Base-by-base conservation (phyloP, 1,139 yeast genomes). In the Spathaspora sp. region DNA sequence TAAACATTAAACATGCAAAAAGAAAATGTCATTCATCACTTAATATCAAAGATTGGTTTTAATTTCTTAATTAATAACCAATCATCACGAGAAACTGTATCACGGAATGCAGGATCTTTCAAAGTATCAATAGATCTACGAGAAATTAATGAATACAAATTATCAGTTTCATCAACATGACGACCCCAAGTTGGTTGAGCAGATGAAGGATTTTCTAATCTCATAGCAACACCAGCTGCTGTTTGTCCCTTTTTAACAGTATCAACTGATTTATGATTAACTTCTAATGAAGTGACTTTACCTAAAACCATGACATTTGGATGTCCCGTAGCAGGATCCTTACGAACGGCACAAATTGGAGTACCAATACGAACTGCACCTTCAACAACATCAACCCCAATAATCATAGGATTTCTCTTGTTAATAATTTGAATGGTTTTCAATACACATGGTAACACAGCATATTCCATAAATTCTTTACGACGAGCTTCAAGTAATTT, bases 121-220 rank as follows among this genome's bases (percentile, higher is more conserved):
- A 93, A 82, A n/a, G 96, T 88, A 65, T 93, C 98, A 60, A 93
- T 91, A 33, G 97, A 87, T 67, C 77, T 86, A 76, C 99, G 84
- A 23, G 95, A 67, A 55, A 93, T 81, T 72, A 87, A 79, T 10
- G 99, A 93, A 71, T 90, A 93, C 63, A 93, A 77, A 47, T 82
- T 79, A 66, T 93, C 99, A 54, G 81, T 76, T 68, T 93, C 99
- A 64, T 90, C 97, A 59, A 93, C 95, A 64, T 93, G 99, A 76
- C 99, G 89, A 52, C 99, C 99, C 98, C 98, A 93, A 15, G 89
- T 85, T 48, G 99, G 98, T 72, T 90, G 96, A 53, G 89, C 93
- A 46, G 90, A 78, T 24, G 95, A 84, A 49, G 96, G 96, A 58
- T 90, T 85, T 50, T 93, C 99, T 63, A 93, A 78, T 78, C 99